A percentile compares a stretch with the other conserved stretches of the same genome.
phyloP scores from a whole-genome alignment of 2,329 filamentous ascomycete species.

The Neonectria hederae region DNA sequence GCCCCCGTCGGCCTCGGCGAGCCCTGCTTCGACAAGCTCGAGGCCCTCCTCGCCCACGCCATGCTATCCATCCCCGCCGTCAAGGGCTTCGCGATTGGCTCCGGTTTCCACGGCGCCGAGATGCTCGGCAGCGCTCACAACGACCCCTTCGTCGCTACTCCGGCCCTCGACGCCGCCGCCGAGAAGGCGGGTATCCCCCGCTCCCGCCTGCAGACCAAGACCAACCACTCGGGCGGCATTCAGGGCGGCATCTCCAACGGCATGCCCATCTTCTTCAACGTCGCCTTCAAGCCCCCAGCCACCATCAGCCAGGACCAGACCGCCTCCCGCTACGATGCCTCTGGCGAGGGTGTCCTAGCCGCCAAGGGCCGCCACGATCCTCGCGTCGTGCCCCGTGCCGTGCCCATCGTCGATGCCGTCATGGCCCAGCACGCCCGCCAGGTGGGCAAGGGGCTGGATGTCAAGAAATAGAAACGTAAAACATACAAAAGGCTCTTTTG shows the following conservation, averaged over 20 bases:
- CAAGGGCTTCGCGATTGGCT: slow-evolving; percentile 96
- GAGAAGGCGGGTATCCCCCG: slow-evolving; percentile 56
- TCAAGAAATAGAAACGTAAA: slow-evolving; percentile 6
- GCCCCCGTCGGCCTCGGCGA: slow-evolving; percentile 88
- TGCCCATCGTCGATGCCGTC: slow-evolving; percentile 87
- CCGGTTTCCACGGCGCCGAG: slow-evolving; percentile 87
- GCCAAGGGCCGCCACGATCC: slow-evolving; percentile 96
- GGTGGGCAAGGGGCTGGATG: slow-evolving; percentile 44
- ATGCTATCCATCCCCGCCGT: slow-evolving; percentile 96
- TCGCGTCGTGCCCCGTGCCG: slow-evolving; percentile 87
- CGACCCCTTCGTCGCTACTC: slow-evolving; percentile 64
- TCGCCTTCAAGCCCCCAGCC: slow-evolving; percentile 93
- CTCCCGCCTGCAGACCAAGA: slow-evolving; percentile 76
- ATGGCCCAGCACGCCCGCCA: slow-evolving; percentile 79
- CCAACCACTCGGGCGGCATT: slow-evolving; percentile 94
- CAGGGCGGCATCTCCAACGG: slow-evolving; percentile 97
- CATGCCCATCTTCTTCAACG: slow-evolving; percentile 91
- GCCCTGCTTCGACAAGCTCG: slow-evolving; percentile 94
- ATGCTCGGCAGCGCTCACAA: slow-evolving; percentile 92
- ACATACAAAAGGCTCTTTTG: neutral
- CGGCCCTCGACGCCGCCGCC: slow-evolving; percentile 57
- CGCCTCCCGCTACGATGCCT: slow-evolving; percentile 81
- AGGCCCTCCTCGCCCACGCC: slow-evolving; percentile 89
- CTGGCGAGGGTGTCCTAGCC: slow-evolving; percentile 76
- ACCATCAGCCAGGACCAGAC: slow-evolving; percentile 91